Evolutionary conservation across 495 filamentous ascomycete species (phyloP).

Genomic region (Aeminium ludgeri): DNA sequence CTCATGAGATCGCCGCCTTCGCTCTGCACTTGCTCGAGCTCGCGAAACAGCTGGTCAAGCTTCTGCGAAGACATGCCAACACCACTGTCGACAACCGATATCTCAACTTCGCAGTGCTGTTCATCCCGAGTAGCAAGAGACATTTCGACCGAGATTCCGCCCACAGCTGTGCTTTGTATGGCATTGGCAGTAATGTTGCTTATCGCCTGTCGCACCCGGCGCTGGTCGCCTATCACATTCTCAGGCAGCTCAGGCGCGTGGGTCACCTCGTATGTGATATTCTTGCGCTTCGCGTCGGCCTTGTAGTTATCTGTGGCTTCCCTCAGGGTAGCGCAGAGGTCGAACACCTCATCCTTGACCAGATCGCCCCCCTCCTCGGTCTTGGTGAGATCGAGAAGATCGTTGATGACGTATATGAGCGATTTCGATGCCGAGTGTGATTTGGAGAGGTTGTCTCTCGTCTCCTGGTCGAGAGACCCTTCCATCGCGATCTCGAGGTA

Average conservation of each 20-base stretch:
- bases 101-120: conserved; percentile 44
- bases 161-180: conserved; percentile 59
- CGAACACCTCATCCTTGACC: conserved; percentile 67
- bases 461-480: conserved; percentile 63
- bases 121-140: conserved; percentile 28
- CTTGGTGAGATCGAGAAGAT: conserved; percentile 82
- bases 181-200: conserved; percentile 76
- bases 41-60: conserved; percentile 63
- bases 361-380: conserved; percentile 67
- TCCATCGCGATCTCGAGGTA: conserved; percentile 90
- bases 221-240: conserved; percentile 61
- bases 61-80: conserved; percentile 56
- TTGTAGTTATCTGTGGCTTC: conserved; percentile 63
- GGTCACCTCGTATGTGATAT: conserved; percentile 48
- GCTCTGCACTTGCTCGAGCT: conserved; percentile 70
- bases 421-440: conserved; percentile 95
- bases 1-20: conserved; percentile 33
- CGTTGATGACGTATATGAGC: conserved; percentile 89
- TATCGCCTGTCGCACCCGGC: conserved; percentile 62
- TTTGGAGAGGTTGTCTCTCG: conserved; percentile 67
- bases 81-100: conserved; percentile 66
- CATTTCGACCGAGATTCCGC: conserved; percentile 54
- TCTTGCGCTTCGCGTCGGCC: conserved; percentile 59
- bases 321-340: conserved; percentile 51
- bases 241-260: conserved; percentile 53